Evolutionary conservation across 2,329 filamentous ascomycete genomes (phyloP).

Genomic region (Xylariaceae sp.): DNA sequence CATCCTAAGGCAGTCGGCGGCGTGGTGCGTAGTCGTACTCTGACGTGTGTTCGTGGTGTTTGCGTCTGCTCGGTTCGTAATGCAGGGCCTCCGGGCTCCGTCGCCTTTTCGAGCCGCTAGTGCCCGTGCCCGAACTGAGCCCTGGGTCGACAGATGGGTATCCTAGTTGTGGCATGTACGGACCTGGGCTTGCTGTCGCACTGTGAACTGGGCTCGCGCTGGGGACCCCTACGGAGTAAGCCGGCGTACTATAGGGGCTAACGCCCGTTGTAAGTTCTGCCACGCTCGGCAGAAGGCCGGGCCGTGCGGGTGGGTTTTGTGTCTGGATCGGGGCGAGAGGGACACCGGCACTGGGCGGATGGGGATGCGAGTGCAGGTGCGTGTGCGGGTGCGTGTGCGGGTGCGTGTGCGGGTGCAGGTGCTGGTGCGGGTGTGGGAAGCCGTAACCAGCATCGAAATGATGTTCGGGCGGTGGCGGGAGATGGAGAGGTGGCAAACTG

Average conservation of each 20-base stretch:
- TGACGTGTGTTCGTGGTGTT: conserved; percentile 14
- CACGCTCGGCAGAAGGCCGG: conserved; percentile 52
- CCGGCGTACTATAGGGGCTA: conserved; percentile 55
- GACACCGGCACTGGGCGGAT: conserved; percentile 23
- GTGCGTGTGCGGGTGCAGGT: no score
- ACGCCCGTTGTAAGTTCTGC: conserved; percentile 60
- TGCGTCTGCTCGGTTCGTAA: conserved; percentile 16
- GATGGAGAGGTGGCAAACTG: conserved; percentile 30
- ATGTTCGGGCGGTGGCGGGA: conserved; percentile 23
- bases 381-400: no score
- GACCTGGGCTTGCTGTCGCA: conserved; percentile 39
- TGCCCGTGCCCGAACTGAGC: conserved; percentile 32
- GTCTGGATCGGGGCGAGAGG: conserved; percentile 50
- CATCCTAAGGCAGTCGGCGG: conserved; percentile 13
- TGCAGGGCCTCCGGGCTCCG: conserved; percentile 41
- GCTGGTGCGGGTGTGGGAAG: conserved; percentile 33
- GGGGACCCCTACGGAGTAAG: conserved; percentile 42
- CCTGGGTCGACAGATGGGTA: conserved; percentile 37
- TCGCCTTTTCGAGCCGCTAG: conserved; percentile 42
- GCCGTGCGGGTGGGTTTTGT: conserved; percentile 33
- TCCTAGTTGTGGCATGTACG: conserved; percentile 29
- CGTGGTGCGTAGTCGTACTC: conserved; percentile 18
- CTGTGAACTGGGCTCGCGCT: conserved; percentile 35
- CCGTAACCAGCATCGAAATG: conserved; percentile 13
- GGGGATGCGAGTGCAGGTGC: conserved; percentile 30